Evolutionary conservation across 2,329 filamentous ascomycete species (phyloP).

Genomic region (Hymenoscyphus linearis): DNA sequence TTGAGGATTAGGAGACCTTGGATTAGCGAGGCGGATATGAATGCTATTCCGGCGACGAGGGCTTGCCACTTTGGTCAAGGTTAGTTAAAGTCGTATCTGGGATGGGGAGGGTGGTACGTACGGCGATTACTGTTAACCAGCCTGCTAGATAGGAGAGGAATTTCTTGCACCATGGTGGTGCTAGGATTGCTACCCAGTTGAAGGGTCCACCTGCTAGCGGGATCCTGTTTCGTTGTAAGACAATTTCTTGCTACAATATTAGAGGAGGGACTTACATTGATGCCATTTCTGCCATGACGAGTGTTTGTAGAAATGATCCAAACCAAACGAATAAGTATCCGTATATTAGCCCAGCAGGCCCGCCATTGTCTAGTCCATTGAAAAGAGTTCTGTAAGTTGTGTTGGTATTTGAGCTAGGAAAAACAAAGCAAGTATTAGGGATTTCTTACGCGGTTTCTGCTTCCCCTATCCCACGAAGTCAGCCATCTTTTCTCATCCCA

Average conservation of each 20-base stretch:
- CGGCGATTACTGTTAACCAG: not conserved
- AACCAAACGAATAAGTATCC: not conserved
- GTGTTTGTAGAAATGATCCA: not conserved
- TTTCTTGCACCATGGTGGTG: not conserved
- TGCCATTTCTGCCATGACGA: slow-evolving; percentile 1
- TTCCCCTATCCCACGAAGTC: not conserved
- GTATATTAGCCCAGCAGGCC: not conserved
- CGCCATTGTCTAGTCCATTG: not conserved
- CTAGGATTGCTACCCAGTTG: not conserved
- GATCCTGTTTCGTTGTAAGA: not conserved
- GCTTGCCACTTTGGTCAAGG: not conserved
- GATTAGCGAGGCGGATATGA: not conserved
- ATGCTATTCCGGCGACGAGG: not conserved
- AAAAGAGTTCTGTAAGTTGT: not conserved
- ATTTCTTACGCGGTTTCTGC: not conserved
- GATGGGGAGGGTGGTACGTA: not conserved
- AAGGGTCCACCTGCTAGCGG: not conserved
- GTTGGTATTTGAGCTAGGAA: not conserved
- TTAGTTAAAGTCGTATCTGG: not conserved
- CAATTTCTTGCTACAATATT: not conserved
- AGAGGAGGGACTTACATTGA: not conserved
- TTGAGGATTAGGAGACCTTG: not conserved
- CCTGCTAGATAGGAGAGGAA: not conserved
- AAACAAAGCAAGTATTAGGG: not conserved
- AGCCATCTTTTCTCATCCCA: not conserved